Base-by-base conservation (phyloP, 306 rosid genomes). In the Herpetospermum pedunculosum region DNA sequence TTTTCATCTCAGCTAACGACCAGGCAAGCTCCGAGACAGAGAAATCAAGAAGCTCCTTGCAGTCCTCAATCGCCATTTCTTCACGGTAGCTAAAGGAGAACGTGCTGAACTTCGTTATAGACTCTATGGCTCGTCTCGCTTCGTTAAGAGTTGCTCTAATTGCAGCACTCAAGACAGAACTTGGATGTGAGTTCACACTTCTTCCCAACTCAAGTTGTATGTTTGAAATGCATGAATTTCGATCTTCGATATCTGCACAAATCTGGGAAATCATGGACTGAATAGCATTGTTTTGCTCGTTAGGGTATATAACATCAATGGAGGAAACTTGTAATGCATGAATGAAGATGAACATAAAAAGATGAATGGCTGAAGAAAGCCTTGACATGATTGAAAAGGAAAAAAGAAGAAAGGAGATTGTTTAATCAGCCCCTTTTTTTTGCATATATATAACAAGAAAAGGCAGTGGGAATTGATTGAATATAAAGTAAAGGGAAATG, bases 1-100 rank as follows among this genome's bases (percentile, higher is more conserved):
- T 80, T 54, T 80, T 85, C 97, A 94, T 91, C 79, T 84, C 99
- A 0, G 80, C 87, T 47, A 94, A 29, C 0, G 99, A 94, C 95
- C 91, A 87, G 13, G 99, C 97, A 11, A 94, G 81, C 80, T 94
- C 99, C 0, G 97, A 81, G 35, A 94, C 90, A 0, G 99, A 89
- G 83, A 89, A 91, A 64, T 94, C 99, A 2, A 94, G 79, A 8
- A 91, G 99, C 82, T 94, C 99, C 81, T 89, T 79, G 88, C 99
- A 94, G 64, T 94, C 99, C 74, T 84, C 90, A 9, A 89, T 88
- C 43, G 99, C 99, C 19, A 81, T 67, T 78, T 88, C 92, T 73
- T 94, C 97, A 0, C 97, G 84, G 80, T 88, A 81, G 53, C 85
- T 88, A 9, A 82, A 73, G 0, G 99, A 89, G 67, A 91, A 77